phyloP scores from a whole-genome alignment of 2,329 filamentous ascomycete genomes.

The Gnomoniopsis sp. region DNA sequence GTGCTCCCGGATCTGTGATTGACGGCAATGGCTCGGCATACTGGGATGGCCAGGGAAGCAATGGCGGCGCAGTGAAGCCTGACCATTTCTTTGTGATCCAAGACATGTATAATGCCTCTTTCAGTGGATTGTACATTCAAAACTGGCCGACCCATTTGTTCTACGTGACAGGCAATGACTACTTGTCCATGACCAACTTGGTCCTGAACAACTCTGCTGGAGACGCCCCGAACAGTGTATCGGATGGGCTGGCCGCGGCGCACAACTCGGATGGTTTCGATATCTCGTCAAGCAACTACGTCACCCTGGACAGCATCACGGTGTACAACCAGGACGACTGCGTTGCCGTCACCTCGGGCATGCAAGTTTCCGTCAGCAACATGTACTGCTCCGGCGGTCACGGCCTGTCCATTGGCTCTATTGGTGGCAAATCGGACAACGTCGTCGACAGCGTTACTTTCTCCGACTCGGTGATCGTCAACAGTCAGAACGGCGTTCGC shows the following conservation, averaged over 20 bases:
- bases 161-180: conserved; percentile 34
- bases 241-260: conserved; percentile 20
- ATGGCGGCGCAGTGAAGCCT: conserved; percentile 35
- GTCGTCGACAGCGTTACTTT: conserved; percentile 49
- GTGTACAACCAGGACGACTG: conserved; percentile 63
- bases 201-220: conserved; percentile 37
- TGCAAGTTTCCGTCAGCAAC: conserved; percentile 42
- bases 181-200: conserved; percentile 32
- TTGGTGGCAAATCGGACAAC: conserved; percentile 49
- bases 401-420: conserved; percentile 40
- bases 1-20: conserved; percentile 19
- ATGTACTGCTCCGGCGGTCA: conserved; percentile 42
- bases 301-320: conserved; percentile 49
- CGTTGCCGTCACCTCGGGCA: conserved; percentile 54
- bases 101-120: conserved; percentile 31
- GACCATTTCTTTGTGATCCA: conserved; percentile 49
- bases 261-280: conserved; percentile 61
- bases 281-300: conserved; percentile 44
- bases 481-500: conserved; percentile 51
- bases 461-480: conserved; percentile 42
- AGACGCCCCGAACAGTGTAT: conserved; percentile 25
- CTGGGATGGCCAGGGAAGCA: conserved; percentile 34
- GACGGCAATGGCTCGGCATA: conserved; percentile 18
- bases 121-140: conserved; percentile 35
- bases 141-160: conserved; percentile 42